phyloP scores from a whole-genome alignment of 2,329 filamentous ascomycete species.

The Fusarium keratoplasticum region DNA sequence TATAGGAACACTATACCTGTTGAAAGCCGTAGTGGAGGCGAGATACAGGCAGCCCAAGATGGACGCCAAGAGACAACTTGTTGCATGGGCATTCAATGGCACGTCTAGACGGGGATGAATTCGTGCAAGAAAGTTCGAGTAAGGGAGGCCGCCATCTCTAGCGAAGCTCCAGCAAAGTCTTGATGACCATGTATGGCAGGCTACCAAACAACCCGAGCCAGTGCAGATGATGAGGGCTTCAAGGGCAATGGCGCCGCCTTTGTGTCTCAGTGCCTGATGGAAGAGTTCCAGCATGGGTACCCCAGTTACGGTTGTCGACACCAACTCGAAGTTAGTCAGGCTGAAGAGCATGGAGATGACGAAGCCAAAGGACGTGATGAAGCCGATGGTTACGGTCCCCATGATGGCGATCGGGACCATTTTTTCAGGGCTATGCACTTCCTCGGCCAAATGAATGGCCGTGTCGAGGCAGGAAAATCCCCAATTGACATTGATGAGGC shows the following conservation, averaged over 20 bases:
- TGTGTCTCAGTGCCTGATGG: constrained; percentile 2
- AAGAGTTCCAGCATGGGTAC: constrained; percentile 20
- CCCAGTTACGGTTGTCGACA: constrained; percentile 6
- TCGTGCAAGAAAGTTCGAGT: not conserved
- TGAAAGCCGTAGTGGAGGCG: not conserved
- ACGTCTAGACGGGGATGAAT: not conserved
- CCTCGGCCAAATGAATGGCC: not conserved
- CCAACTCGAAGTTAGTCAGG: constrained; percentile 2
- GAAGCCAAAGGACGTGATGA: not conserved
- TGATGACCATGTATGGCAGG: constrained; percentile 17
- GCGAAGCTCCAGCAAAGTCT: constrained; percentile 23
- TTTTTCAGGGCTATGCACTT: constrained; percentile 4
- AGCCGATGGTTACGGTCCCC: not conserved
- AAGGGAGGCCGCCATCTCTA: constrained; percentile 15
- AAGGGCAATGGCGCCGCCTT: constrained; percentile 12
- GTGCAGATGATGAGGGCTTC: constrained; percentile 4
- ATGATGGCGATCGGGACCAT: constrained; percentile 12
- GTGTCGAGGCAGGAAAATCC: not conserved
- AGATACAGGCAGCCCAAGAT: not conserved
- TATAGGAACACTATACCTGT: not conserved
- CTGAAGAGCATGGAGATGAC: not conserved
- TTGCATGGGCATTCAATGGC: not conserved
- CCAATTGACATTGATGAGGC: not conserved
- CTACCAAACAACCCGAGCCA: constrained; percentile 11
- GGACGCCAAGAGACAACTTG: not conserved